Conservation (phyloP, 2,329 filamentous ascomycete species). For the Raffaelea albimanens region DNA sequence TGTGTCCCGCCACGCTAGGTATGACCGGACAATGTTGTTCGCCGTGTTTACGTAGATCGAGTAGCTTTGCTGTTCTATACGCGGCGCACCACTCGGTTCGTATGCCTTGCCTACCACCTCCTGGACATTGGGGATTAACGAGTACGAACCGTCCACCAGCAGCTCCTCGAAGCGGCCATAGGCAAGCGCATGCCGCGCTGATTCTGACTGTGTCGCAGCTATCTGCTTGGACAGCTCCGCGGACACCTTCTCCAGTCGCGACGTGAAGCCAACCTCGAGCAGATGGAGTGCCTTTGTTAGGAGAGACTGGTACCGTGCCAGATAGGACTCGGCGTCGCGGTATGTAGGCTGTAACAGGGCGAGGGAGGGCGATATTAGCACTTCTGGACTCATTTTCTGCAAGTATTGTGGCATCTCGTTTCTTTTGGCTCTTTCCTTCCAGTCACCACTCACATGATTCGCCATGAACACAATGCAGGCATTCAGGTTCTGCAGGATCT, state of each 20-base stretch:
- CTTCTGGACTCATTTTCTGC: not conserved
- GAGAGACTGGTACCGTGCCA: constrained; percentile 76
- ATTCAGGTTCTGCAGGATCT: constrained; percentile 81
- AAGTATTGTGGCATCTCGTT: not conserved
- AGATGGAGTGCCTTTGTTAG: constrained; percentile 58
- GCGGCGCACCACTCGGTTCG: constrained; percentile 38
- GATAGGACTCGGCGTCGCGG: constrained; percentile 78
- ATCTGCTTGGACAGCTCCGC: constrained; percentile 47
- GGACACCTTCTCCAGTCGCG: constrained; percentile 42
- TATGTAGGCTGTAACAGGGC: constrained; percentile 57
- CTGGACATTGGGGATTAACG: constrained; percentile 46
- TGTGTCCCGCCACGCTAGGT: constrained; percentile 41
- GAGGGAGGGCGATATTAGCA: not conserved
- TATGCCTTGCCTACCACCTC: constrained; percentile 41
- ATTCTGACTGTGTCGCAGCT: constrained; percentile 45
- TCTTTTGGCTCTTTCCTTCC: not conserved
- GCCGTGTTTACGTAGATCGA: constrained; percentile 46
- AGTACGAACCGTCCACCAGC: constrained; percentile 43
- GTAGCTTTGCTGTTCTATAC: constrained; percentile 31
- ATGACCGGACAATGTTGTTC: constrained; percentile 44
- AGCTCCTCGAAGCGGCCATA: constrained; percentile 52
- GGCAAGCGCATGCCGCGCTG: constrained; percentile 48
- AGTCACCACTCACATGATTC: constrained; percentile 54
- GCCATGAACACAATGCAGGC: constrained; percentile 91
- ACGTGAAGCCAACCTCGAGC: constrained; percentile 47